Evolutionary conservation across 106 monocot species (phyloP), one percentile per base, ranked within the genome.

Genomic region (Dioscorea alata): DNA sequence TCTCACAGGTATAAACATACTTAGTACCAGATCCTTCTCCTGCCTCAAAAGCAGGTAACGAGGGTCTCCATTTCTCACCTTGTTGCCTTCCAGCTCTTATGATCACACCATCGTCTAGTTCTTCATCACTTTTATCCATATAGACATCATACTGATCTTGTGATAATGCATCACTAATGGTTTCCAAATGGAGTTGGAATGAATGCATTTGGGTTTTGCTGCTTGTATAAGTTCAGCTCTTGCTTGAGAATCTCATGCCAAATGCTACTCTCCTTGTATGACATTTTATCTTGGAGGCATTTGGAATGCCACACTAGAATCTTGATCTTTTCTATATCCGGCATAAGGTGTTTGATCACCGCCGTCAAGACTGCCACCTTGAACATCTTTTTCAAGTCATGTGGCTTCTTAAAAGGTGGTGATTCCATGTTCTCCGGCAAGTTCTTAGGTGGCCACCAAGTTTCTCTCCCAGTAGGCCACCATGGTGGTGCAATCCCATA

Each of bases 241-340:
- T 78, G 78, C 23, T 74, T 70, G 18, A 82, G 70, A 4, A 82
- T 74, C 2, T 69, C 66, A 32, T 67, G 53, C 82, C 78, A 82
- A 24, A 72, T 74, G 4, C 54, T 57, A n/a, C 69, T 78, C 69
- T 82, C 82, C 78, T 82, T 75, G 35, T 66, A 54, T 8, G 67
- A 63, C 76, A 81, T 72, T 72, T 76, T 81, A 48, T 81, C 81
- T 58, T 81, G 81, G 23, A 81, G 68, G 62, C 72, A 81, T 68
- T 76, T 76, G 12, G 81, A 81, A 15, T 81, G 76, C 25, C 76
- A 62, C 20, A 81, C 81, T n/a, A 76, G 81, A 25, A 48, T 75
- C 8, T 72, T 61, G 49, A 81, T 72, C 42, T 81, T 81, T 0
- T 48, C 61, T 16, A 76, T 57, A 59, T 81, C 67, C 6, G 81